A percentile compares a stretch with the other conserved stretches of the same genome.
Conservation (phyloP, 768 basidiomycete species). For the Hebeloma cylindrosporum region DNA sequence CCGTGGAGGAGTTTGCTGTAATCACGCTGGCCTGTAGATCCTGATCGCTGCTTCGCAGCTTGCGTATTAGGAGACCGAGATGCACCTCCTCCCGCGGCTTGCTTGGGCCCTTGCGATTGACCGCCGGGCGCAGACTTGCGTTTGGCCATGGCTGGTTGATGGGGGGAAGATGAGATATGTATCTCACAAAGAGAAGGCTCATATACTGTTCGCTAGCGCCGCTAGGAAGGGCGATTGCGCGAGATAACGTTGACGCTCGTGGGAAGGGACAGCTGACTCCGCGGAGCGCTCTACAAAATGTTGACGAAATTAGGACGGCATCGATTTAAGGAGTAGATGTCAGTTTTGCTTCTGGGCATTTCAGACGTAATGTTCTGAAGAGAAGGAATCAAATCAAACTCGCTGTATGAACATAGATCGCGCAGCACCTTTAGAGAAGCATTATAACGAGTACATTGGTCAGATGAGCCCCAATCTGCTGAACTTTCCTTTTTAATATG, state of each 20-base stretch:
- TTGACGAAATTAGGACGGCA: no score
- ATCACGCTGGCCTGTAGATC: slow-evolving; percentile 12
- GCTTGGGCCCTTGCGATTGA: slow-evolving; percentile 17
- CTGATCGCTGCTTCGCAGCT: slow-evolving; percentile 18
- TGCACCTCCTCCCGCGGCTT: slow-evolving; percentile 16
- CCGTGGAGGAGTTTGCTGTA: slow-evolving; percentile 16
- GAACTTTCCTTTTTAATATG: no score
- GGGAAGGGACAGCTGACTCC: slow-evolving; percentile 10
- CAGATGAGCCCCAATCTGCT: no score
- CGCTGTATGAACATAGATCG: no score
- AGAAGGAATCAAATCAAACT: no score
- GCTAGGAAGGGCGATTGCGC: slow-evolving; percentile 6
- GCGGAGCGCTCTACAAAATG: no score
- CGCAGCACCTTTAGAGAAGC: no score
- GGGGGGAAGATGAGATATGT: slow-evolving; percentile 10
- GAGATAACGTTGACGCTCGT: slow-evolving; percentile 11
- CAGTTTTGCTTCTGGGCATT: no score
- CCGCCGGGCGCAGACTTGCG: slow-evolving; percentile 16
- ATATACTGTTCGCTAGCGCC: slow-evolving; percentile 5
- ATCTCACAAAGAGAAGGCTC: slow-evolving; percentile 13
- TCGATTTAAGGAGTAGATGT: no score
- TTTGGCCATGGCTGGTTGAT: slow-evolving; percentile 13
- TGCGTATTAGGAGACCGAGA: slow-evolving; percentile 18
- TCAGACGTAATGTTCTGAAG: no score
- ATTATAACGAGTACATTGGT: no score